These are phyloP conservation scores for Simplicillium sp. DNA, from an alignment of 2,329 filamentous ascomycete genomes.

Conservation along the genomic window DNA sequence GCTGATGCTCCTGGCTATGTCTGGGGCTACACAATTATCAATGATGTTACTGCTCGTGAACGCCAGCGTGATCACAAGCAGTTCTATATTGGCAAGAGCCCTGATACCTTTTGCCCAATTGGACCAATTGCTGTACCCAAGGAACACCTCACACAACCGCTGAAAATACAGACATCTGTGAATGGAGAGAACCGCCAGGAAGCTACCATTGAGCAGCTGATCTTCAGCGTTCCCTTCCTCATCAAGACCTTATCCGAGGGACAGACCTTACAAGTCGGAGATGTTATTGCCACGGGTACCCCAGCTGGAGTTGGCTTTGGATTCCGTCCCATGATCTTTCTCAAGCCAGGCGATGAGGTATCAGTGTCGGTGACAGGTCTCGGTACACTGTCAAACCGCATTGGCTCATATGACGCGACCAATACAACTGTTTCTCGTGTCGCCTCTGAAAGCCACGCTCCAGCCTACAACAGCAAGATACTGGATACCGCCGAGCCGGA, in stretches of 20 bases:
- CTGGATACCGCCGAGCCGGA: conserved; percentile 12
- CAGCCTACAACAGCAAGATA: too few relatives aligned
- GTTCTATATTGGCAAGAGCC: conserved; percentile 48
- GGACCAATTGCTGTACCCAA: conserved; percentile 41
- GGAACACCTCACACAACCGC: conserved; percentile 23
- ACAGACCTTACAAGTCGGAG: conserved; percentile 32
- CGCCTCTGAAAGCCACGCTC: too few relatives aligned
- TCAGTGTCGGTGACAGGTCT: conserved; percentile 13
- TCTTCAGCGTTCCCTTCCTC: conserved; percentile 31
- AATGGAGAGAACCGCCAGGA: conserved; percentile 37
- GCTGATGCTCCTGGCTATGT: conserved; percentile 38
- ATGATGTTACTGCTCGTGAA: conserved; percentile 42
- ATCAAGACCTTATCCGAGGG: conserved; percentile 30
- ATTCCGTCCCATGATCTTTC: conserved; percentile 22
- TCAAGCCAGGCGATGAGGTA: conserved; percentile 30
- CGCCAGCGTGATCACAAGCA: conserved; percentile 47
- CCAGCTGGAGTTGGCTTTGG: conserved; percentile 38
- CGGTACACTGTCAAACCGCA: conserved; percentile 21
- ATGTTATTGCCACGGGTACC: conserved; percentile 35
- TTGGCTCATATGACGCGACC: conserved; percentile 18
- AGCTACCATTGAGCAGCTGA: conserved; percentile 32
- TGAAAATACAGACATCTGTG: conserved; percentile 25
- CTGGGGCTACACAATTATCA: conserved; percentile 48
- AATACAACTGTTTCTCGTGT: conserved; percentile 6
- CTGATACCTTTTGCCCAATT: conserved; percentile 47